These are phyloP conservation scores for Ailanthus altissimus DNA, from an alignment of 345 rosid species.

Conservation along the genomic window DNA sequence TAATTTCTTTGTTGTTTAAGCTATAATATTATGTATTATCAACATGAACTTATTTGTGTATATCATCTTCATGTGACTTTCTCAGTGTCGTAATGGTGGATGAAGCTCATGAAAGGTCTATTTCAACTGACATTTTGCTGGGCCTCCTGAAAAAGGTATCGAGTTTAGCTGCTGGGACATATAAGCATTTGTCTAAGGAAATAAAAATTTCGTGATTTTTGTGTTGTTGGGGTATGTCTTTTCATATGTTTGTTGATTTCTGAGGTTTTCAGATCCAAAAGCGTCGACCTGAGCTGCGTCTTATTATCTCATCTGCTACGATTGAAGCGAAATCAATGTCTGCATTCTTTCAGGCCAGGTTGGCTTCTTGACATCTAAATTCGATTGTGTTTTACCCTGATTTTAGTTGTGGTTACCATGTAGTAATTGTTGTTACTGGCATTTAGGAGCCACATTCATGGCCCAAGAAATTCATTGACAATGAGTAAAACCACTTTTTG, in stretches of 20 bases:
- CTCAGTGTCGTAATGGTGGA: slow-evolving; percentile 95
- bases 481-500: slow-evolving; percentile 3
- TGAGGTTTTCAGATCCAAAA: slow-evolving; percentile 67
- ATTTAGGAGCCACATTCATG: neutral
- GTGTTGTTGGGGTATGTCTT: neutral
- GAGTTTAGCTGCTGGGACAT: slow-evolving; percentile 1
- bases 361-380: slow-evolving; percentile 23
- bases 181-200: slow-evolving; percentile 12
- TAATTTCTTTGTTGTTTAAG: neutral
- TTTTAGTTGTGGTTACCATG: slow-evolving; percentile 4
- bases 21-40: neutral
- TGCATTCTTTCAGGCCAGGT: slow-evolving; percentile 80
- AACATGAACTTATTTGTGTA: neutral
- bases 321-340: slow-evolving; percentile 90
- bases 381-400: neutral
- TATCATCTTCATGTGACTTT: neutral
- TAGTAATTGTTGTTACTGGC: neutral
- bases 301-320: slow-evolving; percentile 93
- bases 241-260: slow-evolving; percentile 13
- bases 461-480: neutral
- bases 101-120: slow-evolving; percentile 99
- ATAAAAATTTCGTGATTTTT: slow-evolving; percentile 8
- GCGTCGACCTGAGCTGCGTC: slow-evolving; percentile 85
- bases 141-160: slow-evolving; percentile 93
- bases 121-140: slow-evolving; percentile 89